phyloP scores from a whole-genome alignment of 805 yeast species.

The Hyphopichia homilentoma region DNA sequence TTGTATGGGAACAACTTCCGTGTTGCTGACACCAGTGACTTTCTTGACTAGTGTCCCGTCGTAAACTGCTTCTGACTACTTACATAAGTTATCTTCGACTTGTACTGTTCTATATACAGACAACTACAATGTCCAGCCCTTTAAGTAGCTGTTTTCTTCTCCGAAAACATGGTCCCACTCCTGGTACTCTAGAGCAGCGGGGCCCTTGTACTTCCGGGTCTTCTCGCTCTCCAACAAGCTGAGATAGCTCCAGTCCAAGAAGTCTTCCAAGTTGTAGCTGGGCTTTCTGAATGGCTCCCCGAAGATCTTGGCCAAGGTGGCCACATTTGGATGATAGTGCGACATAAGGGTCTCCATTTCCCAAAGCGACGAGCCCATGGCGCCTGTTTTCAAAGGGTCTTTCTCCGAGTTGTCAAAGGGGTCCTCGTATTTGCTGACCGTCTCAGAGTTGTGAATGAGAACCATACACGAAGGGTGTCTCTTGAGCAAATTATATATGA shows the following conservation, averaged over 20 bases:
- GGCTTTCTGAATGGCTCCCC: constrained; percentile 87
- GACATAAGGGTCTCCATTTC: constrained; percentile 74
- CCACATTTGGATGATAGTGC: constrained; percentile 95
- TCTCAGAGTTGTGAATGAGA: constrained; percentile 59
- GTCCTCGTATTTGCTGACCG: constrained; percentile 42
- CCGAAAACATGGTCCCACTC: constrained; percentile 38
- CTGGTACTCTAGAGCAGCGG: constrained; percentile 78
- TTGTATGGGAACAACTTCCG: too few species aligned
- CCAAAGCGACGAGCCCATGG: constrained; percentile 87
- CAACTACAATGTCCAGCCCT: constrained; percentile 26
- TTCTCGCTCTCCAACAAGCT: constrained; percentile 61
- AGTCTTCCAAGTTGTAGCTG: constrained; percentile 87
- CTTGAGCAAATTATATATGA: constrained; percentile 81
- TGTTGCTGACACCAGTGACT: too few species aligned
- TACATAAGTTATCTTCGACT: too few species aligned
- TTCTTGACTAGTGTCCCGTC: too few species aligned
- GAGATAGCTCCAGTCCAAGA: constrained; percentile 84
- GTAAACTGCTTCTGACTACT: too few species aligned
- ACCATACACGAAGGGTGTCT: constrained; percentile 94
- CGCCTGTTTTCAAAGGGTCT: constrained; percentile 77
- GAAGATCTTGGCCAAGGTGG: constrained; percentile 84
- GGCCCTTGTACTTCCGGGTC: constrained; percentile 60
- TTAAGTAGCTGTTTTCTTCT: constrained; percentile 14
- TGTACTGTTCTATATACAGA: too few species aligned
- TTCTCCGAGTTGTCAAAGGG: constrained; percentile 60